Conservation (phyloP, 2,329 filamentous ascomycete genomes). For the Calonectria crousiana region DNA sequence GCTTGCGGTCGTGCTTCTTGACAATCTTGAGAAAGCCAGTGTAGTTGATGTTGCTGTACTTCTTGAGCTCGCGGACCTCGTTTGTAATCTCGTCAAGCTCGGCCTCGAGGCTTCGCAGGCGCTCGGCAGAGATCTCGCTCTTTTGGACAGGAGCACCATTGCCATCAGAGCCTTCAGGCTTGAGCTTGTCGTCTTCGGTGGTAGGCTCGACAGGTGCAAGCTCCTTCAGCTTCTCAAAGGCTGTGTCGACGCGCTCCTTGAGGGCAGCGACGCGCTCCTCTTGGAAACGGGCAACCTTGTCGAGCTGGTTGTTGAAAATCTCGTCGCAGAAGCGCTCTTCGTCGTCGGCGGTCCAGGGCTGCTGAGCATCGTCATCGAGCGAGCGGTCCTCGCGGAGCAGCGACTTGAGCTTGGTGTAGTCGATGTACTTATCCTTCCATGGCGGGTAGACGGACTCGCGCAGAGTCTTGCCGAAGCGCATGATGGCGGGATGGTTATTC, state of each 20-base stretch:
- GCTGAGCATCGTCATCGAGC: conserved; percentile 67
- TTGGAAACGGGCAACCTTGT: conserved; percentile 95
- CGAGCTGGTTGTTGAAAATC: conserved; percentile 92
- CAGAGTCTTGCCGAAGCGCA: conserved; percentile 95
- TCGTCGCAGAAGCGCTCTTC: conserved; percentile 96
- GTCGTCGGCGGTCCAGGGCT: conserved; percentile 91
- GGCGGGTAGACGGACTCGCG: conserved; percentile 82
- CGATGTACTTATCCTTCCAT: conserved; percentile 95
- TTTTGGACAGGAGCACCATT: conserved; percentile 49
- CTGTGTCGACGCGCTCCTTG: conserved; percentile 65
- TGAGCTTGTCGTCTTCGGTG: conserved; percentile 65
- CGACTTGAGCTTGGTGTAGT: conserved; percentile 93
- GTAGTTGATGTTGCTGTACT: conserved; percentile 96
- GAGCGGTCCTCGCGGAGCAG: conserved; percentile 82
- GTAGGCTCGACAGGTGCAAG: conserved; percentile 67
- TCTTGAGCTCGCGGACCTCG: conserved; percentile 93
- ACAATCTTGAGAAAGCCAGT: conserved; percentile 98
- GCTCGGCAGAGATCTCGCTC: conserved; percentile 60
- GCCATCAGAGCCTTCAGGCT: conserved; percentile 45
- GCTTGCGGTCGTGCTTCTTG: conserved; percentile 98
- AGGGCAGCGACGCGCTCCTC: conserved; percentile 76
- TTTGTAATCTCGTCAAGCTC: conserved; percentile 91
- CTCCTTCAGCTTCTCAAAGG: conserved; percentile 81
- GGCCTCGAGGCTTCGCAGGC: conserved; percentile 77
- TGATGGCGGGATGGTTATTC: conserved; percentile 51